A percentile compares a stretch with the other conserved stretches of the same genome.
phyloP scores from a whole-genome alignment of 495 filamentous ascomycete genomes.

The Clavariopsis aquatica region DNA sequence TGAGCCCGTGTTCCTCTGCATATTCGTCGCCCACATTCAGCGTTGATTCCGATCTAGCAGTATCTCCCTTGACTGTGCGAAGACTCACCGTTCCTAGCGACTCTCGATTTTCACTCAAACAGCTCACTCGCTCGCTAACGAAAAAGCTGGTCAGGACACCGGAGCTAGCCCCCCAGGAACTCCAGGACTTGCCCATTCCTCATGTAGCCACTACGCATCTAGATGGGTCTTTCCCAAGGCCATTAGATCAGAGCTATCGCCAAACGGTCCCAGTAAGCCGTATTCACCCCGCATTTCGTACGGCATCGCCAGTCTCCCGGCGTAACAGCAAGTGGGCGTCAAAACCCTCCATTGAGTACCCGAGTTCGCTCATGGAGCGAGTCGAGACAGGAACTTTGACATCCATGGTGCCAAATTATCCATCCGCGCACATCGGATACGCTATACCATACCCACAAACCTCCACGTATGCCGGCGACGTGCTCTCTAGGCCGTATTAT shows the following conservation, averaged over 20 bases:
- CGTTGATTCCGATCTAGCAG: background rate
- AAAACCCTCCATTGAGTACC: background rate
- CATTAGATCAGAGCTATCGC: constrained; percentile 15
- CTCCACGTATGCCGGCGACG: constrained; percentile 19
- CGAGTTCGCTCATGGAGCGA: background rate
- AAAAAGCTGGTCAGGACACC: constrained; percentile 7
- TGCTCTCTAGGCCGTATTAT: constrained; percentile 11
- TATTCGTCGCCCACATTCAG: constrained; percentile 13
- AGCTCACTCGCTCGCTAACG: constrained; percentile 16
- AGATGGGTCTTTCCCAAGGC: constrained; percentile 14
- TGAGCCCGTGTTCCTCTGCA: constrained; percentile 14
- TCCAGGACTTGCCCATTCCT: background rate
- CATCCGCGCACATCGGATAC: constrained; percentile 5
- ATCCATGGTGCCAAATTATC: constrained; percentile 20
- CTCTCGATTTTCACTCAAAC: constrained; percentile 19
- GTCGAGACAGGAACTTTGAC: constrained; percentile 6
- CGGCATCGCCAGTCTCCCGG: background rate
- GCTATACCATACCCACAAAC: background rate
- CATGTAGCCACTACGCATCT: background rate
- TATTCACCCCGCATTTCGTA: background rate
- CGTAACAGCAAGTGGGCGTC: background rate
- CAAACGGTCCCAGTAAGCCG: background rate
- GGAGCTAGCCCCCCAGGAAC: background rate
- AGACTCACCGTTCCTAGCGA: constrained; percentile 3
- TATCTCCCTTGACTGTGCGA: constrained; percentile 9